Percentiles rank a stretch among this genome's conserved stretches.
Evolutionary conservation across 2,329 filamentous ascomycete species (phyloP).

Genomic region (Alternaria triticimaculans): DNA sequence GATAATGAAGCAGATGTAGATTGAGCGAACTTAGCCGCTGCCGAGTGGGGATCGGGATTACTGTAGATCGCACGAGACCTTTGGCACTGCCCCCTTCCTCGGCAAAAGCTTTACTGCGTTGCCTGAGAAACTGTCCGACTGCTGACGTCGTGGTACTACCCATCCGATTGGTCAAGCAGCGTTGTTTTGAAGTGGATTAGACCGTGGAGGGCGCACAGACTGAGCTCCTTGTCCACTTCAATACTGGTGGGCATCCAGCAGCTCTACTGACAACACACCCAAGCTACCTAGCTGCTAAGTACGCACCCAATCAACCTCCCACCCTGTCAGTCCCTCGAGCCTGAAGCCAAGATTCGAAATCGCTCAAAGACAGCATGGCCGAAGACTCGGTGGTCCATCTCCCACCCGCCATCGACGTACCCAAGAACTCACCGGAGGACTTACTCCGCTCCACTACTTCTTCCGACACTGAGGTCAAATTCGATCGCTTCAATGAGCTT

Average conservation of each 20-base stretch:
- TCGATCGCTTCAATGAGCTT: neutral
- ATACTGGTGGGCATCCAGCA: neutral
- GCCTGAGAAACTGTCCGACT: neutral
- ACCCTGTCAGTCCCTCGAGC: neutral
- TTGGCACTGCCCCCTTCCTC: neutral
- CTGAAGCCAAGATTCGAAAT: neutral
- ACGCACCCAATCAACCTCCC: neutral
- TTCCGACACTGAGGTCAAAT: neutral
- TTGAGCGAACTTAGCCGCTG: neutral
- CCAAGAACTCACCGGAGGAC: neutral
- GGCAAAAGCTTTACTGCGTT: neutral
- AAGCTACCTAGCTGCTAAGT: neutral
- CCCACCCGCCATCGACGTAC: neutral
- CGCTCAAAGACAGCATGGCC: neutral
- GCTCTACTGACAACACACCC: neutral
- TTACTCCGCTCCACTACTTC: neutral
- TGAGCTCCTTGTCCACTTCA: neutral
- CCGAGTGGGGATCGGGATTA: neutral
- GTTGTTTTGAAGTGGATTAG: neutral
- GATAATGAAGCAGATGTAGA: conserved; percentile 9
- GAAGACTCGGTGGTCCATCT: neutral
- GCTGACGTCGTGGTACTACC: neutral
- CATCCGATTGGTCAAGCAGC: neutral
- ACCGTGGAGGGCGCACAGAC: neutral
- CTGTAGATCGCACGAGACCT: neutral